Base-by-base conservation (phyloP, 2,329 filamentous ascomycete genomes). In the Ceratocystis variospora region DNA sequence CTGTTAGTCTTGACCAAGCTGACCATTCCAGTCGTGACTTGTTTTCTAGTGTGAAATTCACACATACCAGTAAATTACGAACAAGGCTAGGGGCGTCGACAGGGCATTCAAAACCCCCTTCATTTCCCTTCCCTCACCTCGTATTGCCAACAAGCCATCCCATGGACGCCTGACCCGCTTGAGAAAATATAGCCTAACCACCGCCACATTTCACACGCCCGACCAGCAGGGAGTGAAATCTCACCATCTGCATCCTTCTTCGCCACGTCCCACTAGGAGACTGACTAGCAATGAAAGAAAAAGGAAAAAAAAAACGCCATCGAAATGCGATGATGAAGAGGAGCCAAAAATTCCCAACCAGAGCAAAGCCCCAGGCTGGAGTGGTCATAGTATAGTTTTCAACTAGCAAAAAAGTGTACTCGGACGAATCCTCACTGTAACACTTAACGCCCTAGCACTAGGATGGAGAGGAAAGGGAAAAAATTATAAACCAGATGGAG, bases 401-500 rank as follows among this genome's bases (percentile, higher is more conserved):
- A 89, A 89, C 86, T 87, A 88, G 86, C 86, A 88, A 88, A 88
- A 85, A 85, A 80, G 79, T 81, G 79, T 80, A 80, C 83, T 86
- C 83, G 80, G 83, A 85, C 82, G 79, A 87, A 86, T 88, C 86
- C 83, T 88, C 86, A 88, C 85, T 87, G 85, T 82, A 85, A 84
- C 82, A 83, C 84, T 83, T 88, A 85, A 86, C 81, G 85, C 86
- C 86, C 85, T 77, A 84, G 84, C 84, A 86, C 83, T 80, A 72
- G 78, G 80, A 82, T 82, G 76, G 74, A 71, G 77, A 77, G 69
- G 74, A 77, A 80, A 79, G 76, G 72, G 74, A 75, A 75, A 76
- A 76, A 75, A 76, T 72, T 22, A 0, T 37, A 2, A 72, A 68
- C 69, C 70, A 70, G 66, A 15, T 2, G 0, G 37, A 0, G 45